Base-by-base conservation (phyloP, 2,329 filamentous ascomycete species). In the Phyllosticta citribraziliensis region DNA sequence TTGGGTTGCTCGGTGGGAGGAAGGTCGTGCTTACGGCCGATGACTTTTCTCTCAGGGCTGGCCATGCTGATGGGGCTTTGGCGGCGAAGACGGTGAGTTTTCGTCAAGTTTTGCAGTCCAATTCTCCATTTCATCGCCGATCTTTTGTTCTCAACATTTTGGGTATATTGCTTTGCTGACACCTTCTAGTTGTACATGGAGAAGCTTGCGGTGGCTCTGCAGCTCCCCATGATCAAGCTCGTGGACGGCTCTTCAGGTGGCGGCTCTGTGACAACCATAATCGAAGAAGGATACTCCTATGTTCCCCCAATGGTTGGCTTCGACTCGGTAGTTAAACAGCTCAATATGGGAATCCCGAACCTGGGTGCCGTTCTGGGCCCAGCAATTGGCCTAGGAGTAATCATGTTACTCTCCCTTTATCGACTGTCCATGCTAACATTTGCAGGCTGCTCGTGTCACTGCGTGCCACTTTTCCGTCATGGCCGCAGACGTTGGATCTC, bases 401-500 rank as follows among this genome's bases (percentile, higher is more conserved):
- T 1, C 73, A 84, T 51, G 83, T 86, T 0, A 82, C 84, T 24
- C 19, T 24, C 2, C 19, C 14, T 53, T 14, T 24, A 8, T 51
- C 47, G 6, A 10, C 19, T 12, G n/a, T 11, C 25, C 12, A 17
- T 24, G 14, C 20, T 24, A 9, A 53, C 25, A 5, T 2, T 6
- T 20, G 19, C 52, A 24, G 52, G 54, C 58, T 2, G 54, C 58
- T 47, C 12, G 58, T 17, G 54, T 61, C 0, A 56, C 57, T 1
- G 77, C 79, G 1, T 86, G 83, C 54, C 84, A 87, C 67, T 87
- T 87, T 67, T 83, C 80, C 1, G 84, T 87, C 35, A 87, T 87
- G 84, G 83, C 84, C 2, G 82, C 74, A 4, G 82, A 87, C 67
- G 76, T 87, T 1, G 84, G 84, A 0, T 77, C 78, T 20, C 67